phyloP scores from a whole-genome alignment of 2,329 filamentous ascomycete species.

The Celoporthe dispersa region DNA sequence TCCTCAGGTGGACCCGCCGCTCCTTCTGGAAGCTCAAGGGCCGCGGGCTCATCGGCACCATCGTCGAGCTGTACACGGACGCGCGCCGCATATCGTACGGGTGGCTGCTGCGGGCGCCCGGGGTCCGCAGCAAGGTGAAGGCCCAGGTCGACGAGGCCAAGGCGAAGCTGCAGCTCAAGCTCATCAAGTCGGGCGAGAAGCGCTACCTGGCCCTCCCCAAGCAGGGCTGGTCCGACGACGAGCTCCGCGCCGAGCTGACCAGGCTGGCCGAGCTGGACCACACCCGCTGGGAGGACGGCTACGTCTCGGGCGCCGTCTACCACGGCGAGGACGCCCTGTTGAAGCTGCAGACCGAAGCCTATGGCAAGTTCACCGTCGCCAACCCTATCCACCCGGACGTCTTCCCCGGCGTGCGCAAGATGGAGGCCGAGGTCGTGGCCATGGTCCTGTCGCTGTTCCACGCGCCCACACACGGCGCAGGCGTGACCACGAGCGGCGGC shows the following conservation, averaged over 20 bases:
- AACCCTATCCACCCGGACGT: constrained; percentile 99
- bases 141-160: constrained; percentile 82
- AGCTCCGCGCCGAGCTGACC: constrained; percentile 78
- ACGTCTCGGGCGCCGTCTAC: constrained; percentile 93
- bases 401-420: constrained; percentile 96
- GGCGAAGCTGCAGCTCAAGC: constrained; percentile 79
- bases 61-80: constrained; percentile 74
- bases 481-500: constrained; percentile 88
- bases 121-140: constrained; percentile 83
- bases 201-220: constrained; percentile 79
- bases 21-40: constrained; percentile 84
- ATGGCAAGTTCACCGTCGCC: constrained; percentile 89
- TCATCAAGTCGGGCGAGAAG: constrained; percentile 74
- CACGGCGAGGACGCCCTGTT: constrained; percentile 85
- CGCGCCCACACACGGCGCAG: constrained; percentile 81
- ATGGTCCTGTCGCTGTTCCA: constrained; percentile 94
- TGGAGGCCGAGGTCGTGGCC: constrained; percentile 97
- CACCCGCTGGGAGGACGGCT: constrained; percentile 95
- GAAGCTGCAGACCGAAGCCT: constrained; percentile 88
- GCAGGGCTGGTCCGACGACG: constrained; percentile 80
- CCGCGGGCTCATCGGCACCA: constrained; percentile 80
- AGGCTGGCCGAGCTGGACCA: constrained; percentile 85
- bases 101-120: constrained; percentile 82
- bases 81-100: constrained; percentile 78
- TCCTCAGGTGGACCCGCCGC: constrained; percentile 81